Evolutionary conservation across 768 basidiomycete genomes (phyloP).

Genomic region (Leccinum fibrillosum): DNA sequence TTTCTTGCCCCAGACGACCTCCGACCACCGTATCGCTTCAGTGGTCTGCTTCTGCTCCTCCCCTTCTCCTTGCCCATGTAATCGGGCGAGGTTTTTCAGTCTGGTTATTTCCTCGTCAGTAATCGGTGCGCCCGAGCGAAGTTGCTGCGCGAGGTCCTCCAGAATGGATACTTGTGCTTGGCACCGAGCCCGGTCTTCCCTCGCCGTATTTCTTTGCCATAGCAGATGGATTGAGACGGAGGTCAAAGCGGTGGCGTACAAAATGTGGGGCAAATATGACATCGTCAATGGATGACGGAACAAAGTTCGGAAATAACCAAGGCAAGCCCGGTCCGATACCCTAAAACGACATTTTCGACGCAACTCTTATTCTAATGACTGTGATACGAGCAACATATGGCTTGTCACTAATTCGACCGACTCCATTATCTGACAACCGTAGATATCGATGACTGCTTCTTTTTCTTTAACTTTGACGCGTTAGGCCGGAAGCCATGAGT

Average conservation of each 20-base stretch:
- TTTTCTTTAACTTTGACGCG: constrained; percentile 15
- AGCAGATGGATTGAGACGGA: constrained; percentile 69
- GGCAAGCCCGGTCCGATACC: background rate
- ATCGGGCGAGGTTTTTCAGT: constrained; percentile 51
- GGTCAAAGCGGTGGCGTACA: constrained; percentile 63
- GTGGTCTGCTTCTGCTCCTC: constrained; percentile 7
- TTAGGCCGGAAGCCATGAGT: constrained; percentile 5
- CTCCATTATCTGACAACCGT: constrained; percentile 5
- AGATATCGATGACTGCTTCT: constrained; percentile 6
- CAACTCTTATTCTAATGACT: background rate
- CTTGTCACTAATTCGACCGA: background rate
- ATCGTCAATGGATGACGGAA: constrained; percentile 8
- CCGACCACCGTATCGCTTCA: constrained; percentile 43
- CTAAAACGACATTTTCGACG: background rate
- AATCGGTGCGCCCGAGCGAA: constrained; percentile 45
- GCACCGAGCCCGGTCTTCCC: constrained; percentile 52
- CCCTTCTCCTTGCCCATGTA: constrained; percentile 22
- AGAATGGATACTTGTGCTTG: constrained; percentile 62
- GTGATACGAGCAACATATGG: background rate
- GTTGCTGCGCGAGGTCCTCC: constrained; percentile 51
- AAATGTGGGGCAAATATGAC: constrained; percentile 57
- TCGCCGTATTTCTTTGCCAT: constrained; percentile 44
- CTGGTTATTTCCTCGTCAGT: constrained; percentile 50
- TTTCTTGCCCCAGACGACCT: constrained; percentile 46
- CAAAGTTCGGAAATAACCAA: background rate